phyloP scores from a whole-genome alignment of 2,329 filamentous ascomycete species.

The Fusarium subtropicale region DNA sequence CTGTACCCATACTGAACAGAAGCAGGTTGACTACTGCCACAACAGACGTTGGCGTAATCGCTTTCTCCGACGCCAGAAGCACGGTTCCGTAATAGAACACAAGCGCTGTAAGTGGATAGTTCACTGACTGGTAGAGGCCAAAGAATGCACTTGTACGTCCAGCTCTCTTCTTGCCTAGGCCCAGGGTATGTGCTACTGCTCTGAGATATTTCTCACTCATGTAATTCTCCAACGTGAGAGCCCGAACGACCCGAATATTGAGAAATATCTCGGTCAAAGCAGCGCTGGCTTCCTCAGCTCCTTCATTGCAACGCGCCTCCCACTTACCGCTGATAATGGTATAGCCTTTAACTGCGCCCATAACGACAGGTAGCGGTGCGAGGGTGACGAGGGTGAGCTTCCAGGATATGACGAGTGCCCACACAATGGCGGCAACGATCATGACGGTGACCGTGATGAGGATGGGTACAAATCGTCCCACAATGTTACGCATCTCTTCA shows the following conservation, averaged over 20 bases:
- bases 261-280: slow-evolving; percentile 77
- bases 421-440: slow-evolving; percentile 74
- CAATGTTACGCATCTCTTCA: slow-evolving; percentile 87
- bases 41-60: slow-evolving; percentile 66
- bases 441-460: slow-evolving; percentile 75
- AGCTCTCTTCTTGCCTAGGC: slow-evolving; percentile 73
- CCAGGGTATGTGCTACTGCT: slow-evolving; percentile 64
- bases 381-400: slow-evolving; percentile 83
- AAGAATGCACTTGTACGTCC: slow-evolving; percentile 76
- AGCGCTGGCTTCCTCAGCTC: slow-evolving; percentile 68
- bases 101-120: slow-evolving; percentile 78
- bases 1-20: slow-evolving; percentile 83
- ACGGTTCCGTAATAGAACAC: slow-evolving; percentile 85
- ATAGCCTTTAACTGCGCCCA: slow-evolving; percentile 73
- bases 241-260: slow-evolving; percentile 82
- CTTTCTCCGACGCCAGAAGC: slow-evolving; percentile 65
- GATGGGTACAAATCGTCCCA: slow-evolving; percentile 81
- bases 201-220: slow-evolving; percentile 73
- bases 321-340: slow-evolving; percentile 74
- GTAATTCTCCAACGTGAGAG: slow-evolving; percentile 77
- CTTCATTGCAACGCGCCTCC: slow-evolving; percentile 76
- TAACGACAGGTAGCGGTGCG: slow-evolving; percentile 74
- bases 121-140: slow-evolving; percentile 80
- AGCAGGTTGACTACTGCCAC: slow-evolving; percentile 84
- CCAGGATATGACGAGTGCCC: slow-evolving; percentile 82